These are phyloP conservation scores for Cyanidium caldarium DNA, from an alignment of 23 red algal species.

Conservation along the genomic window DNA sequence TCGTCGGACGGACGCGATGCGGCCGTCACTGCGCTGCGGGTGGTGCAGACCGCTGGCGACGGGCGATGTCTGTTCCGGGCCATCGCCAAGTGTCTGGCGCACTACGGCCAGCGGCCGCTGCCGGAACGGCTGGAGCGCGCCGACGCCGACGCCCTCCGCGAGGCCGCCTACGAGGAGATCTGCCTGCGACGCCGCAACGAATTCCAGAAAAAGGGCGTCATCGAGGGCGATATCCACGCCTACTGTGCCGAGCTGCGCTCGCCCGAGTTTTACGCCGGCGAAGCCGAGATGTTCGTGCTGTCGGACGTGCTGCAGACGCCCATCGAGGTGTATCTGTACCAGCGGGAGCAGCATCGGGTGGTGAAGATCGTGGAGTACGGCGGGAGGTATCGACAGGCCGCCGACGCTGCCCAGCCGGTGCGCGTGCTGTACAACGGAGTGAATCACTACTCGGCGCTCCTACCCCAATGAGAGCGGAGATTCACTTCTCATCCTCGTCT, in stretches of 20 bases:
- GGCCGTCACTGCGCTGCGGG: too few species aligned
- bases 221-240: conserved; percentile 56
- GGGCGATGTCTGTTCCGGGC: conserved; percentile 47
- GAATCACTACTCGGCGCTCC: conserved; percentile 83
- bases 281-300: conserved; percentile 77
- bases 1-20: too few species aligned
- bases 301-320: conserved; percentile 45
- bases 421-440: conserved; percentile 59
- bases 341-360: conserved; percentile 7
- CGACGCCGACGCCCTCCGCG: conserved; percentile 84
- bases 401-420: conserved; percentile 10
- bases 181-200: conserved; percentile 34
- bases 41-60: conserved; percentile 44
- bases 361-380: conserved; percentile 80
- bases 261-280: conserved; percentile 81
- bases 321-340: conserved; percentile 62
- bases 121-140: conserved; percentile 48
- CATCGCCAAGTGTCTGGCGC: conserved; percentile 70
- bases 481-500: neutral
- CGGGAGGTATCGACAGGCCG: conserved; percentile 23
- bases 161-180: conserved; percentile 47
- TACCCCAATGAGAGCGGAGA: neutral
- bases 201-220: conserved; percentile 34
- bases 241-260: conserved; percentile 55
- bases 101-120: conserved; percentile 34